Evolutionary conservation across 768 basidiomycete genomes (phyloP), one percentile per base, ranked within the genome.

Genomic region (Chalciporus sphaerocephalus): DNA sequence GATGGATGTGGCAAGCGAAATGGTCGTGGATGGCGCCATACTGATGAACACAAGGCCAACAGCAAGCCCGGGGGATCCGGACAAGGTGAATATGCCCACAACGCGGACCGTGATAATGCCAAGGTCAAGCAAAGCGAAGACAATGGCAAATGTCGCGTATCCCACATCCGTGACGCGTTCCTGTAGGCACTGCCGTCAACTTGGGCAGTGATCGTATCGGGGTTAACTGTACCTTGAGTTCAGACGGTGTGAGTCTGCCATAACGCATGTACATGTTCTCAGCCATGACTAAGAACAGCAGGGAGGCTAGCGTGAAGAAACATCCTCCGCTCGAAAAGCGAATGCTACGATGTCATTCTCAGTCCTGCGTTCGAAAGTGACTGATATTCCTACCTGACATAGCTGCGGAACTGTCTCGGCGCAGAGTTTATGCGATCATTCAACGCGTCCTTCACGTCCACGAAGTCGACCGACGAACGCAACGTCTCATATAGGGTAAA

Each of bases 171-270:
- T 39, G 8, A n/a, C 51, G n/a, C 35, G 38, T 40, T 56, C 47
- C 58, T 61, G 25, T 3, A 18, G 1, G 0, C 10, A 24, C 2
- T 23, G 37, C 11, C 11, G 30, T 22, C 10, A 20, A 15, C 16
- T 38, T 10, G 36, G n/a, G 18, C 18, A 12, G 11, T n/a, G 1
- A 1, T 6, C 0, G 18, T 33, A 13, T 20, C 17, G 5, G 6
- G 11, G n/a, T 16, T 21, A 33, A 22, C n/a, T 1, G 2, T 54
- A 60, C 59, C 55, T 62, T 62, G 1, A 62, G 44, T 20, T 60
- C 38, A 1, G 23, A n/a, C 30, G 60, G 43, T 33, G 60, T 41
- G 35, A 62, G 52, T 37, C 60, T 48, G 42, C 47, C 55, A 17
- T 61, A 60, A 6, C 41, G 42, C 1, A 60, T 17, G 18, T 42